phyloP scores from a whole-genome alignment of 2,329 filamentous ascomycete species.

The Diaporthe australafricana region DNA sequence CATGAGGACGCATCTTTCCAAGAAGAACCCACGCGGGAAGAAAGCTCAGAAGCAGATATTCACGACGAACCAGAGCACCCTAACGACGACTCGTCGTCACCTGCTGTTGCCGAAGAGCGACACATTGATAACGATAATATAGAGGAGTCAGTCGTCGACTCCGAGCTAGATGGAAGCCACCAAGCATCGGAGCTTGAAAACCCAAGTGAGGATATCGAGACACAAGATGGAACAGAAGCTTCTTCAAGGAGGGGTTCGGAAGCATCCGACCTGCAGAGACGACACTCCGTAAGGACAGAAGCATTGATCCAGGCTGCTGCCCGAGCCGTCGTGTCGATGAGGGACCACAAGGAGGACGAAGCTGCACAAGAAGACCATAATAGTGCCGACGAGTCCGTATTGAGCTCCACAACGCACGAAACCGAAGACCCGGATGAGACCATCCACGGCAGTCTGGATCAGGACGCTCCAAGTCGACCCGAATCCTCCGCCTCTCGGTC shows the following conservation, averaged over 20 bases:
- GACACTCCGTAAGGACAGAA: slow-evolving; percentile 59
- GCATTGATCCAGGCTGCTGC: slow-evolving; percentile 66
- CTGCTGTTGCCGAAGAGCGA: background rate
- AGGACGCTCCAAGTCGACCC: slow-evolving; percentile 36
- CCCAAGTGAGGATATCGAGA: slow-evolving; percentile 27
- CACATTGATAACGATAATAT: background rate
- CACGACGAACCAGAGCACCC: background rate
- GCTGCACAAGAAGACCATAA: slow-evolving; percentile 37
- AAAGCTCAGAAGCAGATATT: background rate
- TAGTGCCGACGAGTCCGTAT: slow-evolving; percentile 38
- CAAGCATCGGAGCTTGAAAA: slow-evolving; percentile 36
- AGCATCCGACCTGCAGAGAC: slow-evolving; percentile 44
- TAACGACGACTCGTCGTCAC: background rate
- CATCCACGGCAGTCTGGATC: slow-evolving; percentile 31
- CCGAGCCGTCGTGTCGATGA: slow-evolving; percentile 59
- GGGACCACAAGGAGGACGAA: slow-evolving; percentile 41
- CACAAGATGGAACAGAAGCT: slow-evolving; percentile 12
- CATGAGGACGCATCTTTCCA: background rate
- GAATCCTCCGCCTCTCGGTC: slow-evolving; percentile 40
- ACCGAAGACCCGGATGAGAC: slow-evolving; percentile 36
- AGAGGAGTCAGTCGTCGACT: background rate
- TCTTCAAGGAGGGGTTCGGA: slow-evolving; percentile 38
- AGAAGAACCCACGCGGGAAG: background rate
- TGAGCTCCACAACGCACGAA: slow-evolving; percentile 39
- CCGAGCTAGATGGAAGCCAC: slow-evolving; percentile 9